phyloP scores from a whole-genome alignment of 345 rosid species.

The Eucalyptus caleyi region DNA sequence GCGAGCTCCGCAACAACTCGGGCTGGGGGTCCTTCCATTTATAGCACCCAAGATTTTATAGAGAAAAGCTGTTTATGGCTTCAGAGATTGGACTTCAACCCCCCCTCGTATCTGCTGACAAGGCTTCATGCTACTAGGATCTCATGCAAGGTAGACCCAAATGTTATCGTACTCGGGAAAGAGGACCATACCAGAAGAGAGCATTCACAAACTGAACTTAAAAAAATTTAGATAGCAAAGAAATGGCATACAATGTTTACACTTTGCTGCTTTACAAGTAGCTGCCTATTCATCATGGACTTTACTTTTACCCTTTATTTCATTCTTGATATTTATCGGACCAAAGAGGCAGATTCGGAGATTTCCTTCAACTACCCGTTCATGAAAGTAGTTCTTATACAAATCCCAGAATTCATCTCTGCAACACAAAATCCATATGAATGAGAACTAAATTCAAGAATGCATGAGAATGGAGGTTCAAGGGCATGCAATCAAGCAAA shows the following conservation, averaged over 20 bases:
- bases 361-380: conserved; percentile 30
- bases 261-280: neutral
- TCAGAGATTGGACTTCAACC: neutral
- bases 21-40: neutral
- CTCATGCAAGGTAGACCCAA: neutral
- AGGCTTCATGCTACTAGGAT: neutral
- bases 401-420: conserved; percentile 91
- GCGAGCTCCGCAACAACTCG: neutral
- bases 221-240: neutral
- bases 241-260: neutral
- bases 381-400: conserved; percentile 66
- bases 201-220: neutral
- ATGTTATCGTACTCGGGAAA: neutral
- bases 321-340: conserved; percentile 15
- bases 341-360: conserved; percentile 63
- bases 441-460: neutral
- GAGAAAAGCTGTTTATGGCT: neutral
- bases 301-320: conserved; percentile 19
- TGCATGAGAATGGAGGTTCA: neutral
- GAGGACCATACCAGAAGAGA: neutral
- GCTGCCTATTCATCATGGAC: neutral
- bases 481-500: neutral
- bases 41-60: neutral
- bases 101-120: neutral
- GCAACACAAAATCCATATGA: conserved; percentile 1